A percentile compares a stretch with the other conserved stretches of the same genome.
Conservation (phyloP, 768 basidiomycete genomes). For the Baorangia bicolor region DNA sequence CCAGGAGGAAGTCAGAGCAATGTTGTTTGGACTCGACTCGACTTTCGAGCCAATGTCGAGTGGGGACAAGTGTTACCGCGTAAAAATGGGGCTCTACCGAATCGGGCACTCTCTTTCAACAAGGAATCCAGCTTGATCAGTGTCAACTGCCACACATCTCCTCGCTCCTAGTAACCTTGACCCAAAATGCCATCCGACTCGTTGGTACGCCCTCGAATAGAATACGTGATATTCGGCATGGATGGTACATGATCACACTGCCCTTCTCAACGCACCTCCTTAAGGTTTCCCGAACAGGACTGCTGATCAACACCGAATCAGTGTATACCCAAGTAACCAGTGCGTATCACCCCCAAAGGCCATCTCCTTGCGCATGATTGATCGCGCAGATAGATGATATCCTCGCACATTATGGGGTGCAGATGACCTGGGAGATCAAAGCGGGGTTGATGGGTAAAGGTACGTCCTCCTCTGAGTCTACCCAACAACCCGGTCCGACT, state of each 20-base stretch:
- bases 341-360: slow-evolving; percentile 33
- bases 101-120: too few species aligned
- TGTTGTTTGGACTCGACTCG: too few species aligned
- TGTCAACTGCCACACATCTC: neutral
- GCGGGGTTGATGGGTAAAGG: slow-evolving; percentile 89
- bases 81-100: too few species aligned
- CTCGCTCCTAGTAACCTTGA: neutral
- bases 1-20: too few species aligned
- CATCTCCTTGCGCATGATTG: neutral
- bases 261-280: neutral
- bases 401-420: slow-evolving; percentile 65
- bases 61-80: too few species aligned
- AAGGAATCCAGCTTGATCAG: too few species aligned
- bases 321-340: slow-evolving; percentile 81
- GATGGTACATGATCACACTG: slow-evolving; percentile 46
- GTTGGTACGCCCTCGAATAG: slow-evolving; percentile 31
- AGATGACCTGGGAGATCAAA: slow-evolving; percentile 89
- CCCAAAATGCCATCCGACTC: slow-evolving; percentile 10
- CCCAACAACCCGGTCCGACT: neutral
- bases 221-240: slow-evolving; percentile 75
- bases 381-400: slow-evolving; percentile 55
- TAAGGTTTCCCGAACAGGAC: slow-evolving; percentile 39
- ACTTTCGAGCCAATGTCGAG: too few species aligned
- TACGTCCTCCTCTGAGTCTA: slow-evolving; percentile 28
- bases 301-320: slow-evolving; percentile 75